These are phyloP conservation scores for Solanum chaucha DNA, from an alignment of 257 asterid genomes.

Conservation along the genomic window DNA sequence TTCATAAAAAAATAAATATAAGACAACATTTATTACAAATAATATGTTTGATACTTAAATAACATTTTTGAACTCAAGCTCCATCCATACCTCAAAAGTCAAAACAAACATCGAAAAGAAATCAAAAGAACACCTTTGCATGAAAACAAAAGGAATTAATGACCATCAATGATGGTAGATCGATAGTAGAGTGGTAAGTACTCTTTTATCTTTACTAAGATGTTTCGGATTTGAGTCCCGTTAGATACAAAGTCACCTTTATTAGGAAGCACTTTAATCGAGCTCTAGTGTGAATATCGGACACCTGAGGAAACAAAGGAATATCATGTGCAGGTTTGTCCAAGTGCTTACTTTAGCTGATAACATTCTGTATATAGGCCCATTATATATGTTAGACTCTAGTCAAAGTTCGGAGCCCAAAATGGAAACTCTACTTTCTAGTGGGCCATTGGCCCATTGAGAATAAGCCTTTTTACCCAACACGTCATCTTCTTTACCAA, in stretches of 20 bases:
- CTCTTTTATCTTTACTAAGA: accelerated
- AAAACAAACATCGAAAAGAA: neutral
- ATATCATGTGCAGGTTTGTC: neutral
- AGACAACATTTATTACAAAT: neutral
- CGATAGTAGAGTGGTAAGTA: accelerated
- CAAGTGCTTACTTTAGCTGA: neutral
- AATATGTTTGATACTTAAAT: neutral
- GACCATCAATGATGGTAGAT: too few relatives aligned
- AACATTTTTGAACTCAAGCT: neutral
- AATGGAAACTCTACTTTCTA: neutral
- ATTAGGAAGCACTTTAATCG: too few relatives aligned
- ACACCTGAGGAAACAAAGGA: accelerated
- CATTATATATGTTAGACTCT: neutral
- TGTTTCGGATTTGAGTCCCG: accelerated
- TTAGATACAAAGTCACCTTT: too few relatives aligned
- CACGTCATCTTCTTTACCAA: neutral
- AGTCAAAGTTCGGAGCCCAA: neutral
- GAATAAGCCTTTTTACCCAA: neutral
- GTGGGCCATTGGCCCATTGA: neutral
- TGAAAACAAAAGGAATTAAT: neutral
- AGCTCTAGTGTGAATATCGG: too few relatives aligned
- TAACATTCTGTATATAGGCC: neutral
- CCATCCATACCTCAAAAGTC: neutral
- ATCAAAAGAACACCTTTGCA: neutral
- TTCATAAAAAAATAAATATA: neutral